Evolutionary conservation across 805 yeast genomes (phyloP).

Genomic region (Starmerella roubikii): DNA sequence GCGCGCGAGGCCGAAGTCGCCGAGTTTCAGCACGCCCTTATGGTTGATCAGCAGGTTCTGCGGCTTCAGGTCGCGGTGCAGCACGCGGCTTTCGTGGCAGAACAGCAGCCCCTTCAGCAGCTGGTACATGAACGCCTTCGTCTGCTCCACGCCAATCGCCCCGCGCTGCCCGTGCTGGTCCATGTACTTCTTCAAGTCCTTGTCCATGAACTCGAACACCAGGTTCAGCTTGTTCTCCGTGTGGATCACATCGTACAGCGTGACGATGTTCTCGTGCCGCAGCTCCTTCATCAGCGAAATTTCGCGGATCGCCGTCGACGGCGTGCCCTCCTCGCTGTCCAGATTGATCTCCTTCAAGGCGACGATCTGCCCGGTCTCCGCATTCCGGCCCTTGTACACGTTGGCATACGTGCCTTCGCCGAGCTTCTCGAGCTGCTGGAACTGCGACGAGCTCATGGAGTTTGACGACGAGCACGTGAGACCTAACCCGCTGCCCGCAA

Average conservation of each 20-base stretch:
- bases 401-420: slow-evolving; percentile 98
- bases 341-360: slow-evolving; percentile 89
- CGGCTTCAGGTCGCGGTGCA: slow-evolving; percentile 79
- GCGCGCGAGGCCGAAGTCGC: slow-evolving; percentile 93
- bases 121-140: slow-evolving; percentile 90
- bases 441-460: slow-evolving; percentile 24
- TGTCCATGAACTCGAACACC: slow-evolving; percentile 87
- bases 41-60: slow-evolving; percentile 79
- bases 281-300: slow-evolving; percentile 90
- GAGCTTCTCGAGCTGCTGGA: slow-evolving; percentile 45
- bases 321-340: slow-evolving; percentile 96
- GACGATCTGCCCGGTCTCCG: slow-evolving; percentile 75
- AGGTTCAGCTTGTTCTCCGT: slow-evolving; percentile 89
- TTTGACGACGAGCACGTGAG: too few species aligned
- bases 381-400: slow-evolving; percentile 87
- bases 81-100: slow-evolving; percentile 74
- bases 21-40: slow-evolving; percentile 85
- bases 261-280: slow-evolving; percentile 82
- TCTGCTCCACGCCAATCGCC: slow-evolving; percentile 56
- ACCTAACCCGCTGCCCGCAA: too few species aligned
- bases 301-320: slow-evolving; percentile 94
- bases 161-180: slow-evolving; percentile 68
- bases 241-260: slow-evolving; percentile 88
- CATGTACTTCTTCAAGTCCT: slow-evolving; percentile 90
- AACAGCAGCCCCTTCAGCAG: slow-evolving; percentile 76